These are phyloP conservation scores for Trifolium subterraneum DNA, from an alignment of 306 rosid species.

Conservation along the genomic window DNA sequence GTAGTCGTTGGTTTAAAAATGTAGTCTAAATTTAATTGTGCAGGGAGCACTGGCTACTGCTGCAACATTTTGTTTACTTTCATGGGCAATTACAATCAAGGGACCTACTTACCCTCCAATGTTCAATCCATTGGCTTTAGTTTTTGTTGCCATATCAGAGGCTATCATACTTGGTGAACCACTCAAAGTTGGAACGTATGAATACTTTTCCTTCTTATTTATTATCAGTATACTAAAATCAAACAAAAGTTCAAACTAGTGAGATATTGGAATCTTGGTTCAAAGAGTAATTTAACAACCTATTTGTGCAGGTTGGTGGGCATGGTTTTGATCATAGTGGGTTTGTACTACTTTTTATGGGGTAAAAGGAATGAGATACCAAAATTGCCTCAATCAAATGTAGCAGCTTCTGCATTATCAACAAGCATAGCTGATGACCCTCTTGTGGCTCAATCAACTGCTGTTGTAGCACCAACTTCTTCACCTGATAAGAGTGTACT, in stretches of 20 bases:
- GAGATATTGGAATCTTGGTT: too few species aligned
- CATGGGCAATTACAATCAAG: slow-evolving; percentile 57
- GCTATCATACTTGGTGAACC: slow-evolving; percentile 62
- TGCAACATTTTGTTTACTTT: slow-evolving; percentile 61
- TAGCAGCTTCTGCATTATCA: slow-evolving; percentile 27
- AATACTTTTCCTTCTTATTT: not conserved
- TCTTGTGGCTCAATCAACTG: slow-evolving; percentile 25
- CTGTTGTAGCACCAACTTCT: slow-evolving; percentile 42
- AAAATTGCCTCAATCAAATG: slow-evolving; percentile 5
- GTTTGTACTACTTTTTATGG: slow-evolving; percentile 69
- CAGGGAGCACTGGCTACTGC: slow-evolving; percentile 69
- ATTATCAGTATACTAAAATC: too few species aligned
- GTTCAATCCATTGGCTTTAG: slow-evolving; percentile 70
- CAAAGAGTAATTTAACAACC: not conserved
- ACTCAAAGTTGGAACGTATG: slow-evolving; percentile 63
- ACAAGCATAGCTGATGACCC: slow-evolving; percentile 24
- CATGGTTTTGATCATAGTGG: slow-evolving; percentile 56
- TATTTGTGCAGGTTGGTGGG: slow-evolving; percentile 62
- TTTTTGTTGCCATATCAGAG: slow-evolving; percentile 65
- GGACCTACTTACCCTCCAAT: slow-evolving; percentile 79
- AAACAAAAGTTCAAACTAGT: too few species aligned
- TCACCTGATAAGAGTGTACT: slow-evolving; percentile 13
- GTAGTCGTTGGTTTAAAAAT: too few species aligned
- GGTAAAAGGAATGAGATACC: slow-evolving; percentile 54
- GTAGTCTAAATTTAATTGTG: not conserved